Percentiles rank a stretch among this genome's conserved stretches.
These are phyloP conservation scores for Raddia guianensis DNA, from an alignment of 176 grass and related monocot genomes.

Conservation along the genomic window DNA sequence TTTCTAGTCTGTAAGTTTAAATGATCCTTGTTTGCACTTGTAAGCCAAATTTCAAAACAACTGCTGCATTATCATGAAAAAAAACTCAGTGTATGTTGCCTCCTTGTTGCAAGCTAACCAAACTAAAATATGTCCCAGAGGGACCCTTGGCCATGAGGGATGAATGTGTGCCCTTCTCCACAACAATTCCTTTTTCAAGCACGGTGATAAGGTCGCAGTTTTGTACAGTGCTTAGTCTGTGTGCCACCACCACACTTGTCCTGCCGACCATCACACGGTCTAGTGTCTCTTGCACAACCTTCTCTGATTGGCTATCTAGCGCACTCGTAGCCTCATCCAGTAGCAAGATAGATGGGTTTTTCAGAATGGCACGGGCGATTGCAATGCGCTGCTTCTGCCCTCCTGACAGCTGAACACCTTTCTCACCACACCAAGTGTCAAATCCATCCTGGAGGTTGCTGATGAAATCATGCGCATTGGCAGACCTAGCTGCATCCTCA, in stretches of 20 bases:
- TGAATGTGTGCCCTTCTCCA: conserved; percentile 69
- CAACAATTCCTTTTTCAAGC: conserved; percentile 53
- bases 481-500: conserved; percentile 74
- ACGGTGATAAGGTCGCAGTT: conserved; percentile 56
- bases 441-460: conserved; percentile 92
- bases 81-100: too few relatives aligned
- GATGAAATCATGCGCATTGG: conserved; percentile 90
- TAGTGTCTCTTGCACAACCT: conserved; percentile 59
- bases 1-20: conserved; percentile 97
- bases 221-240: conserved; percentile 63
- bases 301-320: conserved; percentile 52
- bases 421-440: conserved; percentile 74
- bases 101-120: conserved; percentile 62
- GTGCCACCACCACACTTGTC: conserved; percentile 65
- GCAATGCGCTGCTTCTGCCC: conserved; percentile 77
- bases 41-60: too few relatives aligned
- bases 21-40: too few relatives aligned
- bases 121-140: conserved; percentile 48
- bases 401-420: conserved; percentile 82
- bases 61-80: too few relatives aligned
- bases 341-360: conserved; percentile 50
- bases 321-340: conserved; percentile 68
- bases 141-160: conserved; percentile 58
- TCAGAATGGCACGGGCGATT: conserved; percentile 56
- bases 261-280: conserved; percentile 68